These are phyloP conservation scores for Mediolabrus comicus DNA, from an alignment of 108 stramenopile species.

Conservation along the genomic window DNA sequence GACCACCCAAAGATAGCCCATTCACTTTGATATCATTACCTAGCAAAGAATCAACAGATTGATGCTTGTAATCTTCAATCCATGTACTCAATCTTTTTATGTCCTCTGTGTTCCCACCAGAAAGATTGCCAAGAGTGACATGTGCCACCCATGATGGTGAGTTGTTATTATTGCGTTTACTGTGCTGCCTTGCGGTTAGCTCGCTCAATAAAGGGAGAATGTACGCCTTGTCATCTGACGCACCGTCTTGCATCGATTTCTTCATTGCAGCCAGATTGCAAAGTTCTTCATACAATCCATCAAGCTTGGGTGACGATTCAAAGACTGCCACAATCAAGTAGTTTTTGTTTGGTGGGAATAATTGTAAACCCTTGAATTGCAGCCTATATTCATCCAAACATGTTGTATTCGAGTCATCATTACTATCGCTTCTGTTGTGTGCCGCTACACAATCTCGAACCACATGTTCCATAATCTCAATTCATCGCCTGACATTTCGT, in stretches of 20 bases:
- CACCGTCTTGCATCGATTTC: slow-evolving; percentile 13
- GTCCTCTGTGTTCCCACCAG: slow-evolving; percentile 24
- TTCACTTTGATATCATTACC: slow-evolving; percentile 11
- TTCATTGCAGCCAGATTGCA: slow-evolving; percentile 31
- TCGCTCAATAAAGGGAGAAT: slow-evolving; percentile 27
- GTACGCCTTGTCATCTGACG: not conserved
- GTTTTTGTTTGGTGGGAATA: slow-evolving; percentile 56
- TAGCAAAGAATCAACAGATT: not conserved
- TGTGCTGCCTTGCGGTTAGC: slow-evolving; percentile 2
- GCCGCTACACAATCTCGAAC: slow-evolving; percentile 16
- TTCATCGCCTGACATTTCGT: slow-evolving; percentile 42
- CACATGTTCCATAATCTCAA: slow-evolving; percentile 35
- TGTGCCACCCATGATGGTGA: slow-evolving; percentile 49
- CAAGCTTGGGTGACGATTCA: slow-evolving; percentile 40
- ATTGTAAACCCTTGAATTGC: slow-evolving; percentile 19
- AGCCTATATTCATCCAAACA: slow-evolving; percentile 18
- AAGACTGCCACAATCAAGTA: slow-evolving; percentile 58
- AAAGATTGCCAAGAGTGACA: slow-evolving; percentile 54
- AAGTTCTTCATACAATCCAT: slow-evolving; percentile 47
- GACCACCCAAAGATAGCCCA: slow-evolving; percentile 56
- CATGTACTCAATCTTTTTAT: slow-evolving; percentile 18
- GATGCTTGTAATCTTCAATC: slow-evolving; percentile 7
- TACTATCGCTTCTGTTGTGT: not conserved
- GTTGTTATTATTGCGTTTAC: slow-evolving; percentile 2
- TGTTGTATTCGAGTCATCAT: not conserved